These are phyloP conservation scores for Penicillium expansum DNA, from an alignment of 2,329 filamentous ascomycete genomes.

Conservation along the genomic window DNA sequence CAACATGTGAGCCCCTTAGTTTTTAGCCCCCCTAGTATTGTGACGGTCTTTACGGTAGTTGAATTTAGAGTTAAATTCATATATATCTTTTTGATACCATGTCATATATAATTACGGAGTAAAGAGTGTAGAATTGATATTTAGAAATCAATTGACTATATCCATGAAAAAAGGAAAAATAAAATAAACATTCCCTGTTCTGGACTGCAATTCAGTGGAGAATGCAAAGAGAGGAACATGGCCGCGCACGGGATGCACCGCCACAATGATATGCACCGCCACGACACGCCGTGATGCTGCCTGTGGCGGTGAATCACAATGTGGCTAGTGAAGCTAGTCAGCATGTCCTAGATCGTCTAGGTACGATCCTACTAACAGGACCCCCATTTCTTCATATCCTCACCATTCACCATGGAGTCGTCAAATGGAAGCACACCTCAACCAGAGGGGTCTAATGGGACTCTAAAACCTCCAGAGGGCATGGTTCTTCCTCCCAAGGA, in stretches of 20 bases:
- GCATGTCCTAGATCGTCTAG: not conserved
- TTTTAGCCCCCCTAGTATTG: conserved; percentile 13
- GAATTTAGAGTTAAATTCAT: not conserved
- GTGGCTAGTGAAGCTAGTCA: conserved; percentile 12
- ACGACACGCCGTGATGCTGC: no score
- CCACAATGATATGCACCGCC: no score
- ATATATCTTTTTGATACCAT: not conserved
- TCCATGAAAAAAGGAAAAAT: not conserved
- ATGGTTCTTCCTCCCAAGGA: conserved; percentile 82
- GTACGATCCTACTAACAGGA: conserved; percentile 4
- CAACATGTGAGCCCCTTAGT: conserved; percentile 21
- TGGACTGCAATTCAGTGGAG: not conserved
- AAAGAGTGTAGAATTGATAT: not conserved
- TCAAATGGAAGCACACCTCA: conserved; percentile 41
- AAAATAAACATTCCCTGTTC: conserved; percentile 7
- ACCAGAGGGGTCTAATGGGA: conserved; percentile 60
- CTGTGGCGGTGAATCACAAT: not conserved
- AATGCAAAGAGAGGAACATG: not conserved
- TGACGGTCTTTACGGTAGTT: not conserved
- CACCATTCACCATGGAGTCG: conserved; percentile 35
- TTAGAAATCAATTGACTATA: not conserved
- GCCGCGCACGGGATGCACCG: conserved; percentile 3
- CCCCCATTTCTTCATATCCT: conserved; percentile 3
- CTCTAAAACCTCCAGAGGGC: conserved; percentile 74
- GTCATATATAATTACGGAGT: no score